These are phyloP conservation scores for Ceratopteris richardii DNA, from an alignment of 75 land plant species.

Conservation along the genomic window DNA sequence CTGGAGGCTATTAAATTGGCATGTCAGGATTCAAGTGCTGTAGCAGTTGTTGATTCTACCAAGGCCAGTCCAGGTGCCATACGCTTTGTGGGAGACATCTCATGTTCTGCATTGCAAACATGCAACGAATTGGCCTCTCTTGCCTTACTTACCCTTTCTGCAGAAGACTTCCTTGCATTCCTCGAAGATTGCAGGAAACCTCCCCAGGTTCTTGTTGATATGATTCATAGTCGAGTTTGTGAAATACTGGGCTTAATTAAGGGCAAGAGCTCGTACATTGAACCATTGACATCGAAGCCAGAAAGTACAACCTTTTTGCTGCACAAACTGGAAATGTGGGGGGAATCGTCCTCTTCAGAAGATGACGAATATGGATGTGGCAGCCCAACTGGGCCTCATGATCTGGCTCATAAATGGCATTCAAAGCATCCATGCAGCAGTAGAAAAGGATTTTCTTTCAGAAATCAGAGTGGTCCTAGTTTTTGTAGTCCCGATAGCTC, in stretches of 20 bases:
- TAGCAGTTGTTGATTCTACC: constrained; percentile 48
- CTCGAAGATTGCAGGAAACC: constrained; percentile 57
- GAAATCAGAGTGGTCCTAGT: constrained; percentile 25
- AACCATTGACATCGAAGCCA: neutral
- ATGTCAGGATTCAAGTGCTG: constrained; percentile 31
- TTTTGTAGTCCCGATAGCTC: constrained; percentile 62
- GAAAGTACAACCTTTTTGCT: neutral
- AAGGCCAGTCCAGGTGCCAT: constrained; percentile 4
- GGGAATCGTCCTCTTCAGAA: constrained; percentile 22
- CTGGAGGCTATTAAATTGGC: constrained; percentile 31
- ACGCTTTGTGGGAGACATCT: constrained; percentile 64
- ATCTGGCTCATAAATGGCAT: constrained; percentile 5
- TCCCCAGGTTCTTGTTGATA: constrained; percentile 35
- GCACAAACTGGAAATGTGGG: constrained; percentile 8
- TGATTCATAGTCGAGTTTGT: constrained; percentile 29
- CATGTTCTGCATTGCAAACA: constrained; percentile 43
- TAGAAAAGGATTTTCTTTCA: constrained; percentile 7
- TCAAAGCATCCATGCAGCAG: constrained; percentile 11
- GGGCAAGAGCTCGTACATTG: too few relatives aligned
- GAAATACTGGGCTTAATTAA: constrained; percentile 26
- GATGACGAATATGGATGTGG: constrained; percentile 7
- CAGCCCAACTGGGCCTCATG: constrained; percentile 21
- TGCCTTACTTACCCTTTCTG: constrained; percentile 58
- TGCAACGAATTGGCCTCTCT: constrained; percentile 60
- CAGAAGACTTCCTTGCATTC: constrained; percentile 53